Percentiles rank a stretch among this genome's conserved stretches.
phyloP scores from a whole-genome alignment of 768 basidiomycete genomes.

The Trichaptum fuscoviolaceum region DNA sequence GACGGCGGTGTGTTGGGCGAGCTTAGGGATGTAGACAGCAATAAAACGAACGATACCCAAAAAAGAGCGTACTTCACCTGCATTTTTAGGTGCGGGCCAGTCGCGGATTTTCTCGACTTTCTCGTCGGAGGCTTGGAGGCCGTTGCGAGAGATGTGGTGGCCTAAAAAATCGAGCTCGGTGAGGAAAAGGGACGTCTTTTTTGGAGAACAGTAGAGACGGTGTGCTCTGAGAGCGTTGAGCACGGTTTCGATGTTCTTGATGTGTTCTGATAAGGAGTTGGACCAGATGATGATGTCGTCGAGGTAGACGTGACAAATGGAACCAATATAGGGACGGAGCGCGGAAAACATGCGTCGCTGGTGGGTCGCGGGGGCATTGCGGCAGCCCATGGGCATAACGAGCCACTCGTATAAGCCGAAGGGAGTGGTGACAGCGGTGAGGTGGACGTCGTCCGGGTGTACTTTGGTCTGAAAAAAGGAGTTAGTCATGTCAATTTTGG shows the following conservation, averaged over 20 bases:
- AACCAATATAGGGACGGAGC: constrained; percentile 28
- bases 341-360: constrained; percentile 29
- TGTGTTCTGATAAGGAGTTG: constrained; percentile 28
- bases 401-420: constrained; percentile 37
- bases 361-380: constrained; percentile 35
- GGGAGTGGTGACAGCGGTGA: constrained; percentile 33
- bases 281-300: constrained; percentile 46
- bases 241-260: constrained; percentile 23
- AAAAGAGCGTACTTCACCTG: constrained; percentile 20
- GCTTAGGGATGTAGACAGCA: constrained; percentile 21
- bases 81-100: constrained; percentile 22
- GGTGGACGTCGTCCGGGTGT: constrained; percentile 22
- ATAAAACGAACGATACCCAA: constrained; percentile 28
- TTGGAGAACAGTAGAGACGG: constrained; percentile 24
- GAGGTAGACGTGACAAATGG: constrained; percentile 39
- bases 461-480: constrained; percentile 34
- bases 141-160: constrained; percentile 24
- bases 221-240: constrained; percentile 23
- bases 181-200: constrained; percentile 26
- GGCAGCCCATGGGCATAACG: no score
- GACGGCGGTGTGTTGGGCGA: constrained; percentile 26
- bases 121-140: constrained; percentile 23
- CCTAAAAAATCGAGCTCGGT: constrained; percentile 27
- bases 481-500: no score
- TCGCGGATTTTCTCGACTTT: constrained; percentile 24